Percentiles rank a stretch among this genome's conserved stretches.
phyloP scores from a whole-genome alignment of 2,329 filamentous ascomycete genomes.

The Colletotrichum chrysophilum region DNA sequence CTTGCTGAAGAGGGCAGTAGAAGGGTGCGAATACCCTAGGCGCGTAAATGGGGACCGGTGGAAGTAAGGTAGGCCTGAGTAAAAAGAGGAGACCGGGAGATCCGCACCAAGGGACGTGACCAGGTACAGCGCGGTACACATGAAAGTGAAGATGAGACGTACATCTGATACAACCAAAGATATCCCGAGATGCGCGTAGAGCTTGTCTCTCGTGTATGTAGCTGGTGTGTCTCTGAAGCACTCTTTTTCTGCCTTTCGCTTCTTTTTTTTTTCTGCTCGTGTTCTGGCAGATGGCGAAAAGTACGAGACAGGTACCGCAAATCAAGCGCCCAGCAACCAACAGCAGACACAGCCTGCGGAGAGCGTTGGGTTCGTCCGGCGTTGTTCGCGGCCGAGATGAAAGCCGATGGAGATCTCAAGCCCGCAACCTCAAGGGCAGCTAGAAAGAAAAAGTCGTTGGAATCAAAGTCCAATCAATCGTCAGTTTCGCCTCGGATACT shows the following conservation, averaged over 20 bases:
- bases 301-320: neutral
- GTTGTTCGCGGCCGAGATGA: slow-evolving; percentile 14
- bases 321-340: neutral
- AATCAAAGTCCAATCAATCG: neutral
- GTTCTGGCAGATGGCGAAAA: neutral
- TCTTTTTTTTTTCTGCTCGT: neutral
- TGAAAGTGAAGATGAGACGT: neutral
- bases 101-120: slow-evolving; percentile 9
- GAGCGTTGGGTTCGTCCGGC: slow-evolving; percentile 2
- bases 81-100: slow-evolving; percentile 19
- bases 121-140: neutral
- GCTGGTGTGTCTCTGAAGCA: neutral
- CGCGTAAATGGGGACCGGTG: neutral
- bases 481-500: slow-evolving; percentile 13
- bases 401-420: neutral
- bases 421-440: neutral
- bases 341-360: neutral
- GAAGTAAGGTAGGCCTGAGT: neutral
- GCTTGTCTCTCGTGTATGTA: neutral
- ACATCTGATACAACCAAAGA: neutral
- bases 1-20: neutral
- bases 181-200: neutral
- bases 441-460: neutral
- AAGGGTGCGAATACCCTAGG: neutral
- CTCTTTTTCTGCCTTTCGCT: neutral